These are phyloP conservation scores for Chaetomiaceae sp. DNA, from an alignment of 2,329 filamentous ascomycete genomes.

Conservation along the genomic window DNA sequence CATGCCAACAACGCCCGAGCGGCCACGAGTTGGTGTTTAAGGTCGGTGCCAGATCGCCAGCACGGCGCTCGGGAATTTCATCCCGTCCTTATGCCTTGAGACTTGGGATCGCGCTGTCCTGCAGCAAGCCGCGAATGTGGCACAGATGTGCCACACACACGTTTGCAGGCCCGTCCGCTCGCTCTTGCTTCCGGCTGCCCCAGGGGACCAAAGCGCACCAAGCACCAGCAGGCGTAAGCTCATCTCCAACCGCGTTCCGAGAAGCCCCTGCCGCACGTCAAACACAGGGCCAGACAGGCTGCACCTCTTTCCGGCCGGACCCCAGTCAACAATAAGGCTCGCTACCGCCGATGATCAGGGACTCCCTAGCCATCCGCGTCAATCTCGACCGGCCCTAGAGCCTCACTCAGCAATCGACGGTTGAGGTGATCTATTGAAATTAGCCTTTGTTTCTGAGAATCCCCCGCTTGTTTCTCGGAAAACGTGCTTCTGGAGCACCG, in stretches of 20 bases:
- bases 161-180: slow-evolving; percentile 2
- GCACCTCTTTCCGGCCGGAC: slow-evolving; percentile 22
- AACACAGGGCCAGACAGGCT: slow-evolving; percentile 25
- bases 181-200: slow-evolving; percentile 11
- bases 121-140: slow-evolving; percentile 16
- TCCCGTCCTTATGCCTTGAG: slow-evolving; percentile 21
- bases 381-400: slow-evolving; percentile 10
- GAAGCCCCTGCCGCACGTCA: slow-evolving; percentile 22
- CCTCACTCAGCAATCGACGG: background rate
- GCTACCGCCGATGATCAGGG: slow-evolving; percentile 26
- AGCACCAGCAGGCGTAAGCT: slow-evolving; percentile 13
- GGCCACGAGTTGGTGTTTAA: slow-evolving; percentile 13
- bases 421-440: slow-evolving; percentile 25
- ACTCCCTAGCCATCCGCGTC: slow-evolving; percentile 20
- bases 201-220: slow-evolving; percentile 14
- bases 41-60: slow-evolving; percentile 5
- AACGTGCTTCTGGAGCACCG: slow-evolving; percentile 15
- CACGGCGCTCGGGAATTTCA: slow-evolving; percentile 18
- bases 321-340: slow-evolving; percentile 20
- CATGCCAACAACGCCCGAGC: slow-evolving; percentile 3
- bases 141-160: slow-evolving; percentile 20
- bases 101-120: slow-evolving; percentile 9
- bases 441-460: slow-evolving; percentile 30
- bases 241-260: slow-evolving; percentile 7
- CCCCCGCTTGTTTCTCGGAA: slow-evolving; percentile 20